Base-by-base conservation (phyloP, 805 yeast species). In the Starmerella bombicola region DNA sequence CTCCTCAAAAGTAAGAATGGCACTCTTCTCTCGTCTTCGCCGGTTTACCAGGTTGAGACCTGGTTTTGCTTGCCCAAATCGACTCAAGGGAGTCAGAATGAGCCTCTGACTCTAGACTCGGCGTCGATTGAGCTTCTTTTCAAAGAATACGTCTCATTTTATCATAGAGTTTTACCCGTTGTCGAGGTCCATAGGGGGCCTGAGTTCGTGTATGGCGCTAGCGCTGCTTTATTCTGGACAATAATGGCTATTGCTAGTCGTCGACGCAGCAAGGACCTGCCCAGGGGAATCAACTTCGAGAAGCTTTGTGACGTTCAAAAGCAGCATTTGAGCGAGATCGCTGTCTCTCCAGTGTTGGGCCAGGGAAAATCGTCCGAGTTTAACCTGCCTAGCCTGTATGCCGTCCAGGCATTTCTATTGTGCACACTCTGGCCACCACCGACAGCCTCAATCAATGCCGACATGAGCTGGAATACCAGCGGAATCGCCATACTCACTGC, bases 361-460 rank as follows among this genome's bases (percentile, higher is more conserved):
- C 42, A 42, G 36, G 49, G 42, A 26, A 37, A 35, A 25, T 37
- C 47, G 31, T 35, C 43, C 22, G 42, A 81, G 10, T 66, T 83
- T 54, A 86, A 86, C 52, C 88, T 85, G 2, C 82, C 94, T 4
- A 79, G 93, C 18, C 95, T 88, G 0, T 88, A 79, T 56, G 80
- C 95, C 0, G 96, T 88, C 0, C 98, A 88, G 58, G 96, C 96
- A 0, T 79, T 88, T 48, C 62, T 88, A 21, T 64, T 88, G 2
- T 84, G 81, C 60, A 79, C 96, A 0, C 75, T 79, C 57, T 88
- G 97, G 98, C 97, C 97, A 0, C 95, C 96, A 3, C 69, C 86
- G 29, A 83, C 95, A 0, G 84, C 97, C 0, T 85, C 96, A 0
- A 68, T 91, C 35, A 81, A 93, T 59, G 95, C 97, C 0, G 97